Evolutionary conservation across 2,329 filamentous ascomycete genomes (phyloP).

Genomic region (Pseudonectria buxi): DNA sequence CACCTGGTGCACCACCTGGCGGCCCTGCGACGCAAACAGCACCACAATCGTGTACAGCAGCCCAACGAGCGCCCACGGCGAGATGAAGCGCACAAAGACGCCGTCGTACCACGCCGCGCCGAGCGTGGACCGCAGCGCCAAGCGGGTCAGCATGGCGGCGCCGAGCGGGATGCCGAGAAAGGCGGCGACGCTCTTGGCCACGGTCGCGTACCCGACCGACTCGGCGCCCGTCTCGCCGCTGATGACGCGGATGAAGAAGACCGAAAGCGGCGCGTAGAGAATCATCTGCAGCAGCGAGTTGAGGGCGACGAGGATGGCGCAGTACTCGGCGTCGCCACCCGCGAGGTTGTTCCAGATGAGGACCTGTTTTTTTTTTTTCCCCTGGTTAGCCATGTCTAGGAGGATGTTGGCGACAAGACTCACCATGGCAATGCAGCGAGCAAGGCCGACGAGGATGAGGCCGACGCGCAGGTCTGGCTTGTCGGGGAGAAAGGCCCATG

Average conservation of each 20-base stretch:
- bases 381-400: background rate
- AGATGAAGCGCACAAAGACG: slow-evolving; percentile 61
- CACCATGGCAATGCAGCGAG: slow-evolving; percentile 81
- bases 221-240: slow-evolving; percentile 35
- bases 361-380: slow-evolving; percentile 24
- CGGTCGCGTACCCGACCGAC: slow-evolving; percentile 52
- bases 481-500: slow-evolving; percentile 63
- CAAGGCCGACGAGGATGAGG: slow-evolving; percentile 75
- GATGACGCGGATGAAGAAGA: slow-evolving; percentile 67
- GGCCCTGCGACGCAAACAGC: slow-evolving; percentile 76
- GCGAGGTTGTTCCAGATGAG: slow-evolving; percentile 66
- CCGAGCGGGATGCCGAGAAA: slow-evolving; percentile 81
- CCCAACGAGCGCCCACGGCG: slow-evolving; percentile 73
- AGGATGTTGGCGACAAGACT: slow-evolving; percentile 23
- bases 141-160: slow-evolving; percentile 70
- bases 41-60: slow-evolving; percentile 83
- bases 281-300: slow-evolving; percentile 72
- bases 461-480: slow-evolving; percentile 53
- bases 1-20: slow-evolving; percentile 72
- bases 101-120: slow-evolving; percentile 58
- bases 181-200: slow-evolving; percentile 74
- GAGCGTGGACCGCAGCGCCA: slow-evolving; percentile 48
- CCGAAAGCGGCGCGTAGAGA: slow-evolving; percentile 61
- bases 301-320: slow-evolving; percentile 69
- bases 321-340: slow-evolving; percentile 73